Conservation (phyloP, 768 basidiomycete genomes). For the Hysterangium stoloniferum region DNA sequence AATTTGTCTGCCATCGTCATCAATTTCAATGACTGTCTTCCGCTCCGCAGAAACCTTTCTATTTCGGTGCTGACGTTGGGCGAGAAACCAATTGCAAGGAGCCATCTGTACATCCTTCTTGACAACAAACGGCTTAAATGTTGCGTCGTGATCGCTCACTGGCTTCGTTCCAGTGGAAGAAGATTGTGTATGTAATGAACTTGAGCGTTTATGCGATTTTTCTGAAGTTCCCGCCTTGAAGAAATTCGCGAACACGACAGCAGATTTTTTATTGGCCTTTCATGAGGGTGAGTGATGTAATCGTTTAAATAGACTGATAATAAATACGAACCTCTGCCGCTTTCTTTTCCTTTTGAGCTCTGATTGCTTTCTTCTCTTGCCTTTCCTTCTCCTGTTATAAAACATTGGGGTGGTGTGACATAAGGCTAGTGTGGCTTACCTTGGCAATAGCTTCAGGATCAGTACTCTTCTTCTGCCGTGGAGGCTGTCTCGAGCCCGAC, state of each 20-base stretch:
- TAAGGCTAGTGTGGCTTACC: constrained; percentile 28
- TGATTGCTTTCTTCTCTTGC: constrained; percentile 59
- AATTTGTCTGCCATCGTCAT: constrained; percentile 25
- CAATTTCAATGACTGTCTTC: constrained; percentile 55
- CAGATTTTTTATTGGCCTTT: constrained; percentile 57
- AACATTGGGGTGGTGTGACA: neutral
- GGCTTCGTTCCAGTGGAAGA: constrained; percentile 27
- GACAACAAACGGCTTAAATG: constrained; percentile 72
- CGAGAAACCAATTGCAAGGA: constrained; percentile 61
- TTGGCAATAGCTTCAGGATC: constrained; percentile 56
- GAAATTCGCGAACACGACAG: constrained; percentile 69
- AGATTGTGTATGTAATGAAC: constrained; percentile 19
- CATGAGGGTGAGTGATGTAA: neutral
- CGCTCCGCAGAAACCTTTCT: constrained; percentile 20
- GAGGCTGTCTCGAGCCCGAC: constrained; percentile 22
- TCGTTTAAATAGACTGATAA: neutral
- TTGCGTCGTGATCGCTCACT: constrained; percentile 43
- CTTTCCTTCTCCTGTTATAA: constrained; percentile 55
- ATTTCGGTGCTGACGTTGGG: constrained; percentile 20
- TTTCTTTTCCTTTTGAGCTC: constrained; percentile 64
- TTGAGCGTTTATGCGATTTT: constrained; percentile 20
- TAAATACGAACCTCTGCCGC: constrained; percentile 37
- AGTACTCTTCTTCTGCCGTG: constrained; percentile 40
- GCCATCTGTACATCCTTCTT: constrained; percentile 72
- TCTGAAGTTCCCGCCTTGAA: constrained; percentile 44